Evolutionary conservation across 1,139 yeast species (phyloP), one percentile per base, ranked within the genome.

Genomic region (Lodderomyces theae): DNA sequence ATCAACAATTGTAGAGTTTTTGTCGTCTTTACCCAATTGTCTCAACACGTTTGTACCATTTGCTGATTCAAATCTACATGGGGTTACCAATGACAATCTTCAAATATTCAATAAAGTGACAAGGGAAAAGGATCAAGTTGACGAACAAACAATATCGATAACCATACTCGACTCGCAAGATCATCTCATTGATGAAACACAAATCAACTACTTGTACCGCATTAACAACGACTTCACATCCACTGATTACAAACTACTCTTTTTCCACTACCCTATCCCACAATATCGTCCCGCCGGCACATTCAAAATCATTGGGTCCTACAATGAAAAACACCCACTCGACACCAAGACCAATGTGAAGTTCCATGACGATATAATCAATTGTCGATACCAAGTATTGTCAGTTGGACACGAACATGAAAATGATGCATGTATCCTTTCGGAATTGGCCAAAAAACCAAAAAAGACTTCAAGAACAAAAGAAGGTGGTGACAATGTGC

Each of bases 391-490:
- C 50, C 57, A 66, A 34, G 79, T 66, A 0, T 65, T 76, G 11
- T 65, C 75, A 12, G 80, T 76, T 19, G 80, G 81, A 6, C 77
- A 74, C 46, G 82, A 77, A 48, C 80, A 76, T 51, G 75, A 69
- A 34, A 77, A 77, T 52, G 81, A 77, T 47, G 79, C 79, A 11
- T 77, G 82, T 50, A 55, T 74, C 21, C 40, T 60, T 16, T 56
- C 59, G 40, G 56, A 57, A 28, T 51, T 50, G 22, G 40, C 42
- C 3, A 46, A 45, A 19, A 17, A 25, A 10, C 31, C 31, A 6
- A 28, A 28, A 28, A 15, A 17, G 5, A 25, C n/a, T 7, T 16
- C 22, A 17, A 31, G 34, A 17, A 17, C 29, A 5, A 4, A 9
- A n/a, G 8, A n/a, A n/a, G 33, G 25, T 15, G 34, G 22, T 11